Conservation (phyloP, 2,329 filamentous ascomycete species). For the Tolypocladium tundrense region DNA sequence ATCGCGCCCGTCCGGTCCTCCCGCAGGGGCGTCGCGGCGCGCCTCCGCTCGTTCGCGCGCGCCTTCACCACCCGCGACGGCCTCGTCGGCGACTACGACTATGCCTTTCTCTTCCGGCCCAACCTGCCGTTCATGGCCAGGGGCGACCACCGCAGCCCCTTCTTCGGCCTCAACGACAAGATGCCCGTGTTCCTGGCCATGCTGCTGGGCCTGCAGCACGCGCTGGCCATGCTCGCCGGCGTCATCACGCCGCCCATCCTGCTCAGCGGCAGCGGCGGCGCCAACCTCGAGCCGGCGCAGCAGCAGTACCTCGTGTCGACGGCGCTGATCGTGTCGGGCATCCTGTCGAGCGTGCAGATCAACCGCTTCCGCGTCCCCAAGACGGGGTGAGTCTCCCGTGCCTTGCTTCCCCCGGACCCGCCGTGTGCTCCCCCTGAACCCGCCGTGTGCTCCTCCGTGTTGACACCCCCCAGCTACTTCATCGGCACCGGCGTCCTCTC, state of each 20-base stretch:
- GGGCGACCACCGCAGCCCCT: constrained; percentile 46
- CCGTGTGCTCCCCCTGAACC: not conserved
- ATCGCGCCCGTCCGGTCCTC: constrained; percentile 32
- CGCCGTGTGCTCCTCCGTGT: not conserved
- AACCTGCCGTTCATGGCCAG: constrained; percentile 74
- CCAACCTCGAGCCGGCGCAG: constrained; percentile 48
- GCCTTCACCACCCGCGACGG: constrained; percentile 54
- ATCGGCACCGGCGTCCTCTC: constrained; percentile 72
- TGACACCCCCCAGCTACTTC: constrained; percentile 45
- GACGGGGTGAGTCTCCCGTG: constrained; percentile 36
- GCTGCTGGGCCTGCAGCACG: constrained; percentile 69
- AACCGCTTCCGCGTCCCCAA: constrained; percentile 63
- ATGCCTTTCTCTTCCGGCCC: constrained; percentile 74
- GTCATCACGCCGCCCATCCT: constrained; percentile 74
- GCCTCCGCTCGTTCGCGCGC: constrained; percentile 16
- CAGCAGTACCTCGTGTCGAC: constrained; percentile 74
- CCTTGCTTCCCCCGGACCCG: not conserved
- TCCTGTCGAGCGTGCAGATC: constrained; percentile 67
- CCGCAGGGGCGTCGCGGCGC: constrained; percentile 15
- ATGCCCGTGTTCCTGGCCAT: constrained; percentile 68
- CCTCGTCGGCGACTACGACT: constrained; percentile 79
- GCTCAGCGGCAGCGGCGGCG: constrained; percentile 49
- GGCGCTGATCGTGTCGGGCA: constrained; percentile 66
- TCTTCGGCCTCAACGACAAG: constrained; percentile 72
- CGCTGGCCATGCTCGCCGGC: constrained; percentile 64